These are phyloP conservation scores for Begonia loranthoides DNA, from an alignment of 306 rosid genomes.

Conservation along the genomic window DNA sequence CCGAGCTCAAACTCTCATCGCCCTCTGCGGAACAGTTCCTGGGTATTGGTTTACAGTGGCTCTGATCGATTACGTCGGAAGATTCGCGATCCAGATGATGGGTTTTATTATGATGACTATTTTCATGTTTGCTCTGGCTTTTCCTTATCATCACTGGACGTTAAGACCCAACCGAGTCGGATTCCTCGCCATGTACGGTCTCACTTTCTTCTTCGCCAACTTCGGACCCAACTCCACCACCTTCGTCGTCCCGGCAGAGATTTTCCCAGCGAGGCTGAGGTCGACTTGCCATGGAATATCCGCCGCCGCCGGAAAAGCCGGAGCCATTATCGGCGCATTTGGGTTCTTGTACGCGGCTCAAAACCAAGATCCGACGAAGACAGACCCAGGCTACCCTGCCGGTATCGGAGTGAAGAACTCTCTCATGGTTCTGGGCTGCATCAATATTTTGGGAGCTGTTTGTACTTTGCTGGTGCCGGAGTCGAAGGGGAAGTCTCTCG, in stretches of 20 bases:
- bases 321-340: slow-evolving; percentile 82
- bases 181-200: slow-evolving; percentile 51
- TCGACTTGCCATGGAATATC: slow-evolving; percentile 93
- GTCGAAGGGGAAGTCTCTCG: slow-evolving; percentile 73
- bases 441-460: slow-evolving; percentile 48
- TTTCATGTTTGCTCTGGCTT: slow-evolving; percentile 79
- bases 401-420: slow-evolving; percentile 76
- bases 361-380: slow-evolving; percentile 8
- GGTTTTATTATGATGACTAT: slow-evolving; percentile 92
- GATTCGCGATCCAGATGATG: slow-evolving; percentile 68
- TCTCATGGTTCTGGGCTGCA: slow-evolving; percentile 48
- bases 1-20: slow-evolving; percentile 74
- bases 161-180: slow-evolving; percentile 31
- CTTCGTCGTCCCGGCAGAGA: slow-evolving; percentile 78
- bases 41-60: slow-evolving; percentile 86
- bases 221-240: slow-evolving; percentile 92
- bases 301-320: slow-evolving; percentile 82
- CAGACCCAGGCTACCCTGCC: slow-evolving; percentile 54
- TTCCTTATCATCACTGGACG: slow-evolving; percentile 84
- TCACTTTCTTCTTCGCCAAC: slow-evolving; percentile 81
- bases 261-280: slow-evolving; percentile 79
- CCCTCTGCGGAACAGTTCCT: slow-evolving; percentile 74
- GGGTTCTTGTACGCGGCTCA: slow-evolving; percentile 87
- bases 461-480: slow-evolving; percentile 77
- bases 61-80: slow-evolving; percentile 51